A percentile compares a stretch with the other conserved stretches of the same genome.
These are phyloP conservation scores for Hansfordia pulvinata DNA, from an alignment of 2,329 filamentous ascomycete species.

Conservation along the genomic window DNA sequence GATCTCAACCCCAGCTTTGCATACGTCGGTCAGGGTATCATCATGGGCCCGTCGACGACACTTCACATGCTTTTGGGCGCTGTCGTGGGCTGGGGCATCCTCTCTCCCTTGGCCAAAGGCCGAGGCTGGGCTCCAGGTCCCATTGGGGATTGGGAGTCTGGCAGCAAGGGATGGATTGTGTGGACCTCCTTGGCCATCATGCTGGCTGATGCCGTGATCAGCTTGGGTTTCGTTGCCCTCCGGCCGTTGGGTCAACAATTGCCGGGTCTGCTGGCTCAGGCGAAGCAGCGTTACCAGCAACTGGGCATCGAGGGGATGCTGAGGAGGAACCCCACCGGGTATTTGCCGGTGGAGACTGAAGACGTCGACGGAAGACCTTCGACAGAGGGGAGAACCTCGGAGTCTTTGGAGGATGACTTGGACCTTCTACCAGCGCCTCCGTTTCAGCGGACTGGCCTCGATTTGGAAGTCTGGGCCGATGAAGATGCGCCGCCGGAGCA, in stretches of 20 bases:
- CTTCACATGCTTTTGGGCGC: conserved; percentile 92
- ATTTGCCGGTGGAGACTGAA: conserved; percentile 9
- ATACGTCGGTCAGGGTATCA: conserved; percentile 93
- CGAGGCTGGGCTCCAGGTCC: conserved; percentile 81
- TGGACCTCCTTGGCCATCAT: conserved; percentile 96
- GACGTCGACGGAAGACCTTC: conserved; percentile 10
- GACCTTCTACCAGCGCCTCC: too few relatives aligned
- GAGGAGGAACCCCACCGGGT: conserved; percentile 8
- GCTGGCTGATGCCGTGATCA: conserved; percentile 85
- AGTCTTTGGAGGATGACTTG: conserved; percentile 3
- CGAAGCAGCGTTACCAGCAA: conserved; percentile 9
- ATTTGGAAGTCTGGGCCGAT: conserved; percentile 14
- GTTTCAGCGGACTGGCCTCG: too few relatives aligned
- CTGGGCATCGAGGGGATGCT: conserved; percentile 10
- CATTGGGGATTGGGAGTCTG: conserved; percentile 78
- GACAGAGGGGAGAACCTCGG: conserved; percentile 6
- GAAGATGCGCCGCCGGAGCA: conserved; percentile 77
- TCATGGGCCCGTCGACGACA: conserved; percentile 94
- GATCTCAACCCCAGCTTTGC: conserved; percentile 93
- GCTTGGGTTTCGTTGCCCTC: conserved; percentile 63
- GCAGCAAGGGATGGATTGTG: conserved; percentile 97
- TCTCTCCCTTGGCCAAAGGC: conserved; percentile 78
- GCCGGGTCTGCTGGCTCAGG: conserved; percentile 8
- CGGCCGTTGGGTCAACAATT: conserved; percentile 43
- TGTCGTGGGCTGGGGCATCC: conserved; percentile 74